A percentile compares a stretch with the other conserved stretches of the same genome.
phyloP scores from a whole-genome alignment of 176 grass and related monocot genomes.

The Paspalum notatum region DNA sequence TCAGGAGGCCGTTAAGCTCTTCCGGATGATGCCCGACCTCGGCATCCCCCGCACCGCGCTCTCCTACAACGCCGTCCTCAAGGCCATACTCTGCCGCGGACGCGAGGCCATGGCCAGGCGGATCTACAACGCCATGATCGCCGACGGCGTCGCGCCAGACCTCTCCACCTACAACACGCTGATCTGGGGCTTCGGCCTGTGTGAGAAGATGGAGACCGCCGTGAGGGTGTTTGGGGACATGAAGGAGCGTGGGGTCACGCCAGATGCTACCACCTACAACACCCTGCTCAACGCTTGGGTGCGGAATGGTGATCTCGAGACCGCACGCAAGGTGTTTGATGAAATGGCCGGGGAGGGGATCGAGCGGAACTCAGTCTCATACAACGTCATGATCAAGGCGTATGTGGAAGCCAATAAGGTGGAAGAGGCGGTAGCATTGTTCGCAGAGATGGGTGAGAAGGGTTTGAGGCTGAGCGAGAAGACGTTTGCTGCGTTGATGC shows the following conservation, averaged over 20 bases:
- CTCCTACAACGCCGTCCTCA: constrained; percentile 90
- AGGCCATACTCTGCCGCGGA: constrained; percentile 78
- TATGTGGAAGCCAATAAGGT: constrained; percentile 57
- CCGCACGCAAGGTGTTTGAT: constrained; percentile 77
- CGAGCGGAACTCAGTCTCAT: constrained; percentile 59
- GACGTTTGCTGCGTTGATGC: constrained; percentile 89
- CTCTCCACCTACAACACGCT: constrained; percentile 80
- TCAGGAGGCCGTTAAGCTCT: constrained; percentile 92
- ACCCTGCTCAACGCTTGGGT: constrained; percentile 78
- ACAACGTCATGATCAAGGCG: constrained; percentile 96
- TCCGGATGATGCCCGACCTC: constrained; percentile 87
- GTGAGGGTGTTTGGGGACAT: constrained; percentile 75
- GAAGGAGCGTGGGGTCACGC: constrained; percentile 59
- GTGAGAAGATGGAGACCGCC: constrained; percentile 69
- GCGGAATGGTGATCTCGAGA: constrained; percentile 65
- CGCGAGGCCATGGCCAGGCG: constrained; percentile 80
- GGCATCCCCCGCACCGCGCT: constrained; percentile 63
- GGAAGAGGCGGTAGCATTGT: constrained; percentile 64
- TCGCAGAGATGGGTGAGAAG: constrained; percentile 73
- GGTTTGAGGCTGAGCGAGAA: constrained; percentile 81
- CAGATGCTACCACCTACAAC: constrained; percentile 75
- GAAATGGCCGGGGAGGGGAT: constrained; percentile 61
- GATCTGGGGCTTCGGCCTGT: constrained; percentile 89
- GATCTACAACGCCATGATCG: constrained; percentile 82
- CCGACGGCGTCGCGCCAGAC: constrained; percentile 48